Evolutionary conservation across 2,329 filamentous ascomycete species (phyloP), one percentile per base, ranked within the genome.

Genomic region (Cladosporium sp.): DNA sequence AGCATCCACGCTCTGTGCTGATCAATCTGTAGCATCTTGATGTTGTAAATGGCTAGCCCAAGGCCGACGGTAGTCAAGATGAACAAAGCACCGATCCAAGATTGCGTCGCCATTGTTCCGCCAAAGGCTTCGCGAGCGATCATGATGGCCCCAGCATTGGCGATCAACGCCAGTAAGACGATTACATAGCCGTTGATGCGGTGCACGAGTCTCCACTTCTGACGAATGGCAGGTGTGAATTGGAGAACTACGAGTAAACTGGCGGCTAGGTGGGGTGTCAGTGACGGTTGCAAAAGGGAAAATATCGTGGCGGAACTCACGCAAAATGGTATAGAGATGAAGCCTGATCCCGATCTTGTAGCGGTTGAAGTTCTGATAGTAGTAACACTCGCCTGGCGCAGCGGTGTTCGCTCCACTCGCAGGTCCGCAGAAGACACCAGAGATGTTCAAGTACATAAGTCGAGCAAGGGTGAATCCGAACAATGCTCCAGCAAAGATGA

Each of bases 1-100:
- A 89, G 70, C 86, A 89, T 89, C 86, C 86, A 89, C 2, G 85
- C 84, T 1, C 87, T 80, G 67, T 89, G 87, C 70, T 88, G 83
- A 34, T 88, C 85, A 58, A 90, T 85, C 70, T 88, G 86, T 1
- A 88, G 74, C 2, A 79, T 76, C 72, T 85, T 88, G 73, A 89
- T 83, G 67, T 88, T 88, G 72, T 83, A 77, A 34, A 81, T 82
- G 1, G 85, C 83, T 51, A 88, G 66, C 0, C 71, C 67, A 26
- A 85, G 73, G 11, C 80, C 78, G 1, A 73, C 68, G 0, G 82
- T 73, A 1, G 84, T 84, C 10, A 81, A 71, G 32, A 85, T 77
- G 1, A 76, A 80, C 0, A 86, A 70, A 0, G 81, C 61, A 0
- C 81, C 81, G 0, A 83, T 72, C 1, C 71, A 79, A 0, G 76